A percentile compares a stretch with the other conserved stretches of the same genome.
These are phyloP conservation scores for Dacryopinax spathularia DNA, from an alignment of 768 basidiomycete species.

Conservation along the genomic window DNA sequence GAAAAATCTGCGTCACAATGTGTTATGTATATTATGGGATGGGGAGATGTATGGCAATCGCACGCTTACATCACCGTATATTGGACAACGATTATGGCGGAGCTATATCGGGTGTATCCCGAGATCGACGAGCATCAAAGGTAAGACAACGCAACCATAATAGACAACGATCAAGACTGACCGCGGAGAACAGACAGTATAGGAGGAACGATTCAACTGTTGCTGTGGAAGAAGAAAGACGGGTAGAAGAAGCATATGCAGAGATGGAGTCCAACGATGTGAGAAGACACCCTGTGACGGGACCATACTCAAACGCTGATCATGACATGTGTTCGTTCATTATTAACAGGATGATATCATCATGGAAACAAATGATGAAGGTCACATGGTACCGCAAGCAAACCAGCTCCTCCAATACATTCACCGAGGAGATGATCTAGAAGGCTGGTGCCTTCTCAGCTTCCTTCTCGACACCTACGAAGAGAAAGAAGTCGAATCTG, in stretches of 20 bases:
- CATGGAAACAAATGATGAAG: neutral
- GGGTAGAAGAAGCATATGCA: too few relatives aligned
- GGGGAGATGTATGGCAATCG: neutral
- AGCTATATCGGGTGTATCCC: slow-evolving; percentile 13
- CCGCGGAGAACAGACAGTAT: too few relatives aligned
- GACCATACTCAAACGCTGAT: slow-evolving; percentile 18
- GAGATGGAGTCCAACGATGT: too few relatives aligned
- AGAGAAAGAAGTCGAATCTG: neutral
- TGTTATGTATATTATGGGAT: neutral
- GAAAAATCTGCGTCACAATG: neutral
- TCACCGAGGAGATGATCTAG: neutral
- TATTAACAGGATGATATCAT: neutral
- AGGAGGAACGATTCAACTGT: neutral
- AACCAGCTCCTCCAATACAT: neutral
- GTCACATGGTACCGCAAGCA: neutral
- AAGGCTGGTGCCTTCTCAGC: neutral
- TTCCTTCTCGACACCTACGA: neutral
- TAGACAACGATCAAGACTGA: too few relatives aligned
- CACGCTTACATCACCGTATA: neutral
- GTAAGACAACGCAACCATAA: too few relatives aligned
- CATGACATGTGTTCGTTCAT: slow-evolving; percentile 13
- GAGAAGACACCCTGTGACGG: too few relatives aligned
- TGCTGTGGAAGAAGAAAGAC: too few relatives aligned
- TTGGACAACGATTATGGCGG: neutral
- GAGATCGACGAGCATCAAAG: slow-evolving; percentile 12